These are phyloP conservation scores for Fusarium sp. DNA, from an alignment of 2,329 filamentous ascomycete species.

Conservation along the genomic window DNA sequence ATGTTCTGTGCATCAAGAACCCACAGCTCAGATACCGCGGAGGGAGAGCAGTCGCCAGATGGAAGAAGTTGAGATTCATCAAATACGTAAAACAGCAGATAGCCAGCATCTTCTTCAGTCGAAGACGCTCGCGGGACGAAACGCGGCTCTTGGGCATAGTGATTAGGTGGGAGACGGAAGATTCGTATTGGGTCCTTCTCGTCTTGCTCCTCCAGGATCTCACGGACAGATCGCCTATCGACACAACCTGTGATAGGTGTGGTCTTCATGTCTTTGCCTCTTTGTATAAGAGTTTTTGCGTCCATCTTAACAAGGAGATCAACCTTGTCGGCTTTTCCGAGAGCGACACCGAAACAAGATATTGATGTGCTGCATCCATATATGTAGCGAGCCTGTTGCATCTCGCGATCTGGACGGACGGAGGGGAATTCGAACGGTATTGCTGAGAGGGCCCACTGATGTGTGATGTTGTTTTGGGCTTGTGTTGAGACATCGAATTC, in stretches of 20 bases:
- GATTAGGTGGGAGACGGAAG: constrained; percentile 72
- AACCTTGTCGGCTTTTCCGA: constrained; percentile 77
- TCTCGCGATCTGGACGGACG: constrained; percentile 67
- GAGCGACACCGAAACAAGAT: constrained; percentile 70
- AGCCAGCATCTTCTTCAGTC: constrained; percentile 74
- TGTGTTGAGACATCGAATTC: constrained; percentile 64
- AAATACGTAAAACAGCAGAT: constrained; percentile 78
- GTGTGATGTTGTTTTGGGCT: constrained; percentile 60
- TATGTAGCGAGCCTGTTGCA: constrained; percentile 72
- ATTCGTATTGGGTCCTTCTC: constrained; percentile 70
- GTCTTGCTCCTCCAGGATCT: constrained; percentile 65
- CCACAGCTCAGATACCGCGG: constrained; percentile 75
- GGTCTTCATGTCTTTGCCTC: constrained; percentile 63
- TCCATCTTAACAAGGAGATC: constrained; percentile 76
- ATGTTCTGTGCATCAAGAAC: constrained; percentile 76
- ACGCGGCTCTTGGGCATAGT: constrained; percentile 77
- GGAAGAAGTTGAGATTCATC: constrained; percentile 75
- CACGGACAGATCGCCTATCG: constrained; percentile 67
- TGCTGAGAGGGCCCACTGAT: constrained; percentile 75
- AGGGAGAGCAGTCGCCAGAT: constrained; percentile 60
- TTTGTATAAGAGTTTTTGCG: constrained; percentile 64
- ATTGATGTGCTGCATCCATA: constrained; percentile 77
- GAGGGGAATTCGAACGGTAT: constrained; percentile 80
- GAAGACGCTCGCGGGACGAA: constrained; percentile 68
- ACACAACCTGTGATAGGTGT: constrained; percentile 72